Percentiles rank a stretch among this genome's conserved stretches.
Conservation (phyloP, 1,284 basidiomycete species). For the Puccinia coronata region DNA sequence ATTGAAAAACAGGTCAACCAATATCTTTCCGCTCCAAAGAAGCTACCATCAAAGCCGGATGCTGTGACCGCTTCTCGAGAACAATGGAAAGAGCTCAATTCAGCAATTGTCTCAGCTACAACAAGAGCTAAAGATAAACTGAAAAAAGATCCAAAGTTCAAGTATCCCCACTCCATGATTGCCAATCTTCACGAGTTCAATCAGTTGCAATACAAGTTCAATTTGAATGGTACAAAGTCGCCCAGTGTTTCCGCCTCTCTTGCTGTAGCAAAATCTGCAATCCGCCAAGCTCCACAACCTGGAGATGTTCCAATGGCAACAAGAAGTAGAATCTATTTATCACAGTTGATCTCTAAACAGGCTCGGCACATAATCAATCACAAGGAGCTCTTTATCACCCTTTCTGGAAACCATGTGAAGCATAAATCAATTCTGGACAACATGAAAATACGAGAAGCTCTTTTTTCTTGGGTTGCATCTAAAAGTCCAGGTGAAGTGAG, state of each 20-base stretch:
- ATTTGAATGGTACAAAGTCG: background rate
- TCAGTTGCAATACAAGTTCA: constrained; percentile 1
- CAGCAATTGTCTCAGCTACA: background rate
- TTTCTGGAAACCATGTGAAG: background rate
- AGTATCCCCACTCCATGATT: background rate
- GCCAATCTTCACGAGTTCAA: background rate
- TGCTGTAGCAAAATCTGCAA: constrained; percentile 1
- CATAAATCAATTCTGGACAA: background rate
- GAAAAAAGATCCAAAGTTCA: constrained; percentile 5
- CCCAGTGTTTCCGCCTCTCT: constrained; percentile 5
- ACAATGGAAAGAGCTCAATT: background rate
- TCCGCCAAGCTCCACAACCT: background rate
- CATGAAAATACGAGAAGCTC: background rate
- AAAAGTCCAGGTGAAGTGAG: constrained; percentile 6
- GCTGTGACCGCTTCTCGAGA: background rate
- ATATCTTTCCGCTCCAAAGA: constrained; percentile 11
- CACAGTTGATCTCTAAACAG: background rate
- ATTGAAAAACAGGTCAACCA: background rate
- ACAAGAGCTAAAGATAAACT: background rate
- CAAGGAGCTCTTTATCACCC: background rate
- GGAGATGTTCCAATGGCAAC: background rate
- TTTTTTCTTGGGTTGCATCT: background rate
- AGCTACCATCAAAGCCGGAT: background rate
- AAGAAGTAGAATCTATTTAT: constrained; percentile 9
- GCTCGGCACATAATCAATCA: background rate